Evolutionary conservation across 208 protist genomes (phyloP), one percentile per base, ranked within the genome.

Genomic region (Phytomonas sp.): DNA sequence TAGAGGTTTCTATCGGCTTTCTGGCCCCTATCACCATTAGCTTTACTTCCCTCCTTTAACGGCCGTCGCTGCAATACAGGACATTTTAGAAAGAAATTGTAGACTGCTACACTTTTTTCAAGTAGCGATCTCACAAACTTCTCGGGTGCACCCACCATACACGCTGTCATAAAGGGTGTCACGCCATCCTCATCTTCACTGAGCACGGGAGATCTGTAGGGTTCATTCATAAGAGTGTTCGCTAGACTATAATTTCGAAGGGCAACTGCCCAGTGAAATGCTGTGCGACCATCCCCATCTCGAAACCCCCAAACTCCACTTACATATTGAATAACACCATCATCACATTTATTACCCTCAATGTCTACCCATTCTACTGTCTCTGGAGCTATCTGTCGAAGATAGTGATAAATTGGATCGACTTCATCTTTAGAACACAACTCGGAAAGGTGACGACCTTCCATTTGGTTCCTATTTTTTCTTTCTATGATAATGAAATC

Each of bases 201-300:
- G 56, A 85, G 71, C 20, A 82, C 88, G 17, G 85, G 83, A 5
- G 90, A 75, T 62, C 77, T 70, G 72, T 91, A 84, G 1, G 88
- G 87, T 7, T 60, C 56, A 17, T 66, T 60, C 80, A 94, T 82
- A 23, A 97, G 79, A 8, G 36, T 80, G 8, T 23, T 72, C 4
- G 84, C 90, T 28, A 97, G 70, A 0, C 79, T 79, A 46, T 85
- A 94, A 77, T 93, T 92, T 62, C 80, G 75, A 60, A 94, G 71
- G 7, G 90, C 85, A 4, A 96, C 65, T 0, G 92, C 87, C 92
- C 92, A 97, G 72, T 97, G 92, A 26, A 96, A 78, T 0, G 89
- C 85, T 4, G 92, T 96, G 67, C 92, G 81, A n/a, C 90, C 92
- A 62, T 97, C 92, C 37, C 64, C 83, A 59, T 97, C 92, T 17